Base-by-base conservation (phyloP, 1,139 yeast species). In the Arxiozyma telluris region DNA sequence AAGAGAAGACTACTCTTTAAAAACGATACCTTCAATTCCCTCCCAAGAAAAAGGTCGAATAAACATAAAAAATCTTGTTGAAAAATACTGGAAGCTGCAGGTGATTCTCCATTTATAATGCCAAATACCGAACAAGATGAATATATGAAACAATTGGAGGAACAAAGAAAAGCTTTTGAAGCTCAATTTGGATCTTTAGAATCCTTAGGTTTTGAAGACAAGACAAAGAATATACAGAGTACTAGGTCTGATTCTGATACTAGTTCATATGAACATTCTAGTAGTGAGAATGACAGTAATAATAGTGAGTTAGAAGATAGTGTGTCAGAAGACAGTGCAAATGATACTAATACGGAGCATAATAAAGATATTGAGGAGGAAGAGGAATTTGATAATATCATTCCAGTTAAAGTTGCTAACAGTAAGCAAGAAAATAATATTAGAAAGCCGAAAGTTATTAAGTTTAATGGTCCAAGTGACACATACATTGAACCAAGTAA, bases 131-230 rank as follows among this genome's bases (percentile, higher is more conserved):
- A 50, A 6, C 25, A 55, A 30, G 69, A 64, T 43, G 80, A 76
- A n/a, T 79, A 80, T 59, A 55, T 71, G 64, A 69, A 64, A 50
- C 73, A 75, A n/a, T 59, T 83, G 62, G 87, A 82, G 63, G 64
- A 74, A 30, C 88, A 83, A 57, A 64, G 89, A 58, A 65, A 73
- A 34, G 80, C 82, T 54, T 84, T 84, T 63, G 91, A 84, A 63
- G 80, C 81, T 7, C 89, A 83, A 70, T 84, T 84, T 66, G 89
- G 88, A 0, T 71, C 80, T 3, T 62, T 84, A 7, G 87, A 81
- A 61, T 73, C 73, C 2, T 65, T 81, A 75, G 88, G 88, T 5
- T 82, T 68, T 61, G 76, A 77, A 51, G 88, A 83, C 62, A 79
- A 76, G 64, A 71, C 81, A 8, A 77, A 71, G 56, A 58, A 53